Percentiles rank a stretch among this genome's conserved stretches.
These are phyloP conservation scores for Capronia coronata DNA, from an alignment of 2,329 filamentous ascomycete species.

Conservation along the genomic window DNA sequence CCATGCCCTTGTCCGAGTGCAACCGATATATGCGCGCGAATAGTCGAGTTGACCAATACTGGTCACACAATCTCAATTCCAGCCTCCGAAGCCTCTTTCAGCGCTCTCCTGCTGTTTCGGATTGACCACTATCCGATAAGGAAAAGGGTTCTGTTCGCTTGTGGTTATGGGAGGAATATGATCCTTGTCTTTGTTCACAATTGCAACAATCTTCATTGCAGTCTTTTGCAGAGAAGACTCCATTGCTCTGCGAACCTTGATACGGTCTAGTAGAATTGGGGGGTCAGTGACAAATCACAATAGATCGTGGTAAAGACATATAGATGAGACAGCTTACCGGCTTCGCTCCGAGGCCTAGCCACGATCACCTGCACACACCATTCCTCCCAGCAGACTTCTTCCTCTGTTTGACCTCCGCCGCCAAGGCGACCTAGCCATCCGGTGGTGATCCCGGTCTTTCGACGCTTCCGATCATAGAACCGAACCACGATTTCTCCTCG, in stretches of 20 bases:
- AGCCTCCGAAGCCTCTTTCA: slow-evolving; percentile 69
- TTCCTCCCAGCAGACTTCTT: slow-evolving; percentile 94
- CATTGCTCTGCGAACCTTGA: slow-evolving; percentile 85
- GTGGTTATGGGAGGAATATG: slow-evolving; percentile 97
- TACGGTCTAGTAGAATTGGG: slow-evolving; percentile 59
- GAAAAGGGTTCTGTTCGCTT: slow-evolving; percentile 85
- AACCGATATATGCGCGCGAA: not conserved
- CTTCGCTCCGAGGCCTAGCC: slow-evolving; percentile 80
- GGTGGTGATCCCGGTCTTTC: slow-evolving; percentile 70
- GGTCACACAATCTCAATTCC: slow-evolving; percentile 38
- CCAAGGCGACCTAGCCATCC: slow-evolving; percentile 32
- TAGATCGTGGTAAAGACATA: slow-evolving; percentile 1
- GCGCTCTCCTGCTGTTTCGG: slow-evolving; percentile 70
- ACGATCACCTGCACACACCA: slow-evolving; percentile 95
- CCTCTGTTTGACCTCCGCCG: slow-evolving; percentile 57
- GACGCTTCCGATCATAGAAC: slow-evolving; percentile 88
- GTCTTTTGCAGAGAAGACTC: slow-evolving; percentile 81
- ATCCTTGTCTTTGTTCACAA: slow-evolving; percentile 82
- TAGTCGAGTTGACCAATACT: not conserved
- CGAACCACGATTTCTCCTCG: slow-evolving; percentile 76
- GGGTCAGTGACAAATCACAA: slow-evolving; percentile 5
- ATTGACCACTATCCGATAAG: slow-evolving; percentile 86
- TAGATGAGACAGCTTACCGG: slow-evolving; percentile 56
- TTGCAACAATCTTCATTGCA: slow-evolving; percentile 80
- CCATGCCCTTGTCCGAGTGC: not conserved